Evolutionary conservation across 2,329 filamentous ascomycete genomes (phyloP), one percentile per base, ranked within the genome.

Genomic region (Cladobotryum mycophilum): DNA sequence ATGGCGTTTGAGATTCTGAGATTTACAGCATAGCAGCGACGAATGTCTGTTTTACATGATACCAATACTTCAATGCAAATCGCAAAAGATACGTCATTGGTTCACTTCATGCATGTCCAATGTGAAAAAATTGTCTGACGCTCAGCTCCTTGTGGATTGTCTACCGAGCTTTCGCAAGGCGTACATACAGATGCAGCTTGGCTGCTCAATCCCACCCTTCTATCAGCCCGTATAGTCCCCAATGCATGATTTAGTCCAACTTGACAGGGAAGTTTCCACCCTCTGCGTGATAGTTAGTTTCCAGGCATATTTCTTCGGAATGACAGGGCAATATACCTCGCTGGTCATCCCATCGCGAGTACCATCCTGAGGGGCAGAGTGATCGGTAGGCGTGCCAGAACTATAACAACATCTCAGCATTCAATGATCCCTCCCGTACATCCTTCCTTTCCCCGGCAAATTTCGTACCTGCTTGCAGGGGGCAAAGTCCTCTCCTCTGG

Each of bases 401-500:
- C 92, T 99, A 63, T 22, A 51, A 13, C 15, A 45, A 49, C 37
- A n/a, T 41, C 3, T 52, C 37, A 47, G 35, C 17, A 34, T 37
- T 25, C 15, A 17, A 22, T 40, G n/a, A 20, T 20, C 5, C 18
- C 45, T 38, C 51, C 15, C 37, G 30, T 18, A 30, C 4, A 30
- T 7, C 25, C 6, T 30, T 30, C 25, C 25, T 11, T 8, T 11
- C 8, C 25, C 8, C 25, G 6, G 4, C 25, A 30, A 30, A 30
- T 11, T 30, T 11, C 71, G 60, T 85, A 96, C 91, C 86, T 96
- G 91, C 68, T 85, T 86, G 87, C 92, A 97, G 60, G 92, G 92
- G 64, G 88, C 86, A 74, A 97, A 97, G 70, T 96, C 91, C 80
- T 97, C 92, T 75, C 92, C 92, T 84, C 97, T 97, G 76, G 91